Base-by-base conservation (phyloP, 202 grass and related monocot genomes). In the Zoysia matrella region DNA sequence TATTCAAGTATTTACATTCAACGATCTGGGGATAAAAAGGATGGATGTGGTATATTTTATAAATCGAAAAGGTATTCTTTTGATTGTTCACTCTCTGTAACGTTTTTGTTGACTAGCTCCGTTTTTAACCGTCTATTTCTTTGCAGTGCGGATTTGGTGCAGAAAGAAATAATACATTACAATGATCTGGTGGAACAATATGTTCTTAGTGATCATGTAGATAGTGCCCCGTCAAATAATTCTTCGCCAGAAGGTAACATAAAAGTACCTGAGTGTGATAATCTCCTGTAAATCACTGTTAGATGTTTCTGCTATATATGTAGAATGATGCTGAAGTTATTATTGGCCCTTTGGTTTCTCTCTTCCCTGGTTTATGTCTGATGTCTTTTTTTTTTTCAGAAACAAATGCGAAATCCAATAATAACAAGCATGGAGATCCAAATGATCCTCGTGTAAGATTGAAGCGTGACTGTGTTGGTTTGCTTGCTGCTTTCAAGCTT, bases 11-110 rank as follows among this genome's bases (percentile, higher is more conserved):
- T 95, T 86, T 98, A 98, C 76, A 80, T 98, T 77, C 92, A 98
- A 68, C 88, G 95, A 88, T 92, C 86, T 54, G 90, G 95, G 42
- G 81, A 87, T 44, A 95, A 98, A 91, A 76, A 56, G 67, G 95
- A 98, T 78, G 95, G 95, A 55, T 98, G 95, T 88, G 92, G 95
- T n/a, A 98, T 98, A 64, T 90, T 98, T 74, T 95, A 95, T 81
- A 98, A 93, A 78, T 64, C 78, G 52, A 88, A 82, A 60, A 88
- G 92, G 95, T 94, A 44, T 68, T 74, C 12, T 65, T 6, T 62
- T 60, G 30, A 62, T 62, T 36, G 1, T 62, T 62, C 1, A 62
- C 18, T 62, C 18, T 60, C 18, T 39, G 8, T 62, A 36, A 14
- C 61, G 7, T 67, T 72, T 58, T 22, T 41, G 49, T 50, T 62